Conservation (phyloP, 148 eudicot genomes). For the Cornus suecica region DNA sequence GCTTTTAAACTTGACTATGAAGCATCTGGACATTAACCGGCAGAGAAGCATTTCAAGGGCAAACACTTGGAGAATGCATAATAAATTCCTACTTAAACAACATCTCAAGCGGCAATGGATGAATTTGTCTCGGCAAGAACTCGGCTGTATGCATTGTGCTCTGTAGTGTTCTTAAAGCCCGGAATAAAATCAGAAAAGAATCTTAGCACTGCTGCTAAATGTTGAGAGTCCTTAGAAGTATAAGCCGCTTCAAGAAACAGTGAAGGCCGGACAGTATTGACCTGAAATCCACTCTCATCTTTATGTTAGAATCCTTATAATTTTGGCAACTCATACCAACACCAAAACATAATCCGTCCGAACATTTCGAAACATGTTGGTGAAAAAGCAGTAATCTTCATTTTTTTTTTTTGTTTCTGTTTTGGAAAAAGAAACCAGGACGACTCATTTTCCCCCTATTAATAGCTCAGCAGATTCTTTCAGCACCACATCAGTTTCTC, state of each 20-base stretch:
- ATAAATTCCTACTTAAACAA: background rate
- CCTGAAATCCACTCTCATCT: conserved; percentile 43
- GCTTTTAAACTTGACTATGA: background rate
- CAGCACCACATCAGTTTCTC: background rate
- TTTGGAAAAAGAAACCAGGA: no score
- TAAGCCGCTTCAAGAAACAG: conserved; percentile 91
- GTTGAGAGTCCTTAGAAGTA: conserved; percentile 76
- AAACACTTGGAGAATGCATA: background rate
- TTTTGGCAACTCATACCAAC: background rate
- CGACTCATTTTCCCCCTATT: background rate
- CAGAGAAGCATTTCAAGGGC: background rate
- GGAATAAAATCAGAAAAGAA: conserved; percentile 90
- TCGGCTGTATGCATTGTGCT: conserved; percentile 51
- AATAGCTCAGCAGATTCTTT: background rate
- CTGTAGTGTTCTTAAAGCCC: conserved; percentile 77
- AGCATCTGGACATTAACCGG: background rate
- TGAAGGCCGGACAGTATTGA: conserved; percentile 64
- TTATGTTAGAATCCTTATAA: conserved; percentile 5
- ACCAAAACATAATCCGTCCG: background rate
- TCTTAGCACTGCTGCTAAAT: conserved; percentile 78
- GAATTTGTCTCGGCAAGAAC: conserved; percentile 62
- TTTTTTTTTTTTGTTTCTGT: no score
- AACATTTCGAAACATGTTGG: background rate
- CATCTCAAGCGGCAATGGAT: conserved; percentile 35
- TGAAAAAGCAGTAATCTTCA: background rate